Conservation (phyloP, 495 filamentous ascomycete species). For the Cryomyces minteri region DNA sequence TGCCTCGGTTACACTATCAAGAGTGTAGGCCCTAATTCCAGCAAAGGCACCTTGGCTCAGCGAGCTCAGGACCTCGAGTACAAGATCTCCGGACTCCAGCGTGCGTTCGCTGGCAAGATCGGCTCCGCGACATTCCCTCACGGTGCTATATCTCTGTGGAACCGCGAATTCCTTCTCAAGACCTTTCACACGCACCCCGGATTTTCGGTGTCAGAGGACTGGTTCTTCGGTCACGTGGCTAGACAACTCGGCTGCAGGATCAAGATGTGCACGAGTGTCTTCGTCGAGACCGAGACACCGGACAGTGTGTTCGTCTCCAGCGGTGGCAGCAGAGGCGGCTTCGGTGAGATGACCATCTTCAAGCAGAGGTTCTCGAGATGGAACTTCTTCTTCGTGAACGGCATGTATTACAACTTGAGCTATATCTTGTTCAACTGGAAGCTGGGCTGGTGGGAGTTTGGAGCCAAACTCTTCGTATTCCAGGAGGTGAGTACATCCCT, state of each 20-base stretch:
- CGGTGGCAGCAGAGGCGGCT: constrained; percentile 24
- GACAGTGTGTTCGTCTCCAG: constrained; percentile 22
- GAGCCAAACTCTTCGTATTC: constrained; percentile 22
- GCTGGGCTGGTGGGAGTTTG: constrained; percentile 29
- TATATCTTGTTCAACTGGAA: constrained; percentile 31
- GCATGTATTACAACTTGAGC: constrained; percentile 27
- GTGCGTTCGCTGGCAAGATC: constrained; percentile 22
- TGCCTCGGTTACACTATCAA: constrained; percentile 30
- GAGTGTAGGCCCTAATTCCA: constrained; percentile 17
- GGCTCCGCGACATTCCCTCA: constrained; percentile 27
- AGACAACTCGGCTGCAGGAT: constrained; percentile 27
- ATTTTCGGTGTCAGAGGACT: constrained; percentile 27
- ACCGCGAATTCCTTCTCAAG: constrained; percentile 21
- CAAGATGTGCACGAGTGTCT: constrained; percentile 29
- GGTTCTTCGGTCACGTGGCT: constrained; percentile 28
- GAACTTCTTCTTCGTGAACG: constrained; percentile 33
- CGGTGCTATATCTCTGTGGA: constrained; percentile 28
- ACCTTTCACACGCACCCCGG: constrained; percentile 27
- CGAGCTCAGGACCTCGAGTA: constrained; percentile 29
- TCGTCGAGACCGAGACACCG: constrained; percentile 30
- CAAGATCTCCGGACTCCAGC: constrained; percentile 23
- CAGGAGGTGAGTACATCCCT: constrained; percentile 1
- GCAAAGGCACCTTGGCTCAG: constrained; percentile 11
- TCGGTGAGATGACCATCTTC: constrained; percentile 33
- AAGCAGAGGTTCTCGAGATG: constrained; percentile 29